phyloP scores from a whole-genome alignment of 2,329 filamentous ascomycete species.

The Cercospora zeae-maydis region DNA sequence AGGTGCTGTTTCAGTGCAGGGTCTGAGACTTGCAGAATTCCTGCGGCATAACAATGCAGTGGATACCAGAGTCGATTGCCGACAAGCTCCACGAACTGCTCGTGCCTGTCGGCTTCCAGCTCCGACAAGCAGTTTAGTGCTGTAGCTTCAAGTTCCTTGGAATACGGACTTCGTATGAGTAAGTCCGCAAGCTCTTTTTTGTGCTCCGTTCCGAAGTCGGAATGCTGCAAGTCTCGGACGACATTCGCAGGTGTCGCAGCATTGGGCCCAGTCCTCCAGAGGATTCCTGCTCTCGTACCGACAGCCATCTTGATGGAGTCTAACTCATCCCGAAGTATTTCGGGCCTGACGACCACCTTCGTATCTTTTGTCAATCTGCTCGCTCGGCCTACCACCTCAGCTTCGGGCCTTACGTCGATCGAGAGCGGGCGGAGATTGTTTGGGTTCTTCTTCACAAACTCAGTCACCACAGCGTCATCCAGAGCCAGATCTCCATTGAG shows the following conservation, averaged over 20 bases:
- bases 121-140: conserved; percentile 16
- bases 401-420: conserved; percentile 1
- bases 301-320: conserved; percentile 9
- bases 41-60: conserved; percentile 30
- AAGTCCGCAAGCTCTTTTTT: conserved; percentile 18
- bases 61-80: conserved; percentile 26
- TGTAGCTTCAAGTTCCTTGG: conserved; percentile 20
- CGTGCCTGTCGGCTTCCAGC: conserved; percentile 17
- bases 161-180: conserved; percentile 18
- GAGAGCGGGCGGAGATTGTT: conserved; percentile 2
- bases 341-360: conserved; percentile 10
- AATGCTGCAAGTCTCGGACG: conserved; percentile 10
- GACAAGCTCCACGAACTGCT: conserved; percentile 19
- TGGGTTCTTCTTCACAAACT: conserved; percentile 11
- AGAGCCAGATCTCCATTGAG: neutral
- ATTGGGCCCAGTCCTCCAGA: conserved; percentile 10
- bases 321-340: conserved; percentile 11
- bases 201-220: conserved; percentile 7
- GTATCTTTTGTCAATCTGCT: neutral
- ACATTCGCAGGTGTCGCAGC: conserved; percentile 17
- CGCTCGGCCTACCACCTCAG: neutral
- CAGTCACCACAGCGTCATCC: conserved; percentile 9
- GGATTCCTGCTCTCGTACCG: conserved; percentile 9
- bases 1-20: conserved; percentile 29
- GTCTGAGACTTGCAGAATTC: conserved; percentile 27